Conservation (phyloP, 768 basidiomycete species). For the Lactarius sp. region DNA sequence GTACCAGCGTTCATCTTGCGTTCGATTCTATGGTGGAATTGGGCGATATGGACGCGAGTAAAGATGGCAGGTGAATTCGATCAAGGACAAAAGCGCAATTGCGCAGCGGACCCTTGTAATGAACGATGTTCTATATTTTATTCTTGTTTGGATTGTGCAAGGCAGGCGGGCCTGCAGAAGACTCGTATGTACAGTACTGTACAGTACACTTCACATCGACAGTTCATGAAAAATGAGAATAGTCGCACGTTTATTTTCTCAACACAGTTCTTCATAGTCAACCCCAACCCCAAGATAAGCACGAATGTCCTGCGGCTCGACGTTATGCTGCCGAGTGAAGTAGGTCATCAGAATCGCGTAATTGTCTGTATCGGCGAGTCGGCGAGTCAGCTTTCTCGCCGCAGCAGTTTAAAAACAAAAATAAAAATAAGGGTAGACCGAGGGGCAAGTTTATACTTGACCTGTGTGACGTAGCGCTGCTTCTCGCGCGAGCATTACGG, state of each 20-base stretch:
- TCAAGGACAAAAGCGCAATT: neutral
- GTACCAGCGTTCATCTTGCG: no score
- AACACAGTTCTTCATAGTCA: no score
- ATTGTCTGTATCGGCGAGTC: conserved; percentile 47
- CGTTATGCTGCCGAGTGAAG: conserved; percentile 58
- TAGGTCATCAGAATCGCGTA: conserved; percentile 59
- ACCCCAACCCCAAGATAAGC: no score
- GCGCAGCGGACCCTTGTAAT: neutral
- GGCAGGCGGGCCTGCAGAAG: neutral
- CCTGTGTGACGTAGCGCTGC: conserved; percentile 88
- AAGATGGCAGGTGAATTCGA: neutral
- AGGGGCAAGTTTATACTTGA: conserved; percentile 31
- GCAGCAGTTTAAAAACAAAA: neutral
- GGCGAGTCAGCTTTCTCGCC: neutral
- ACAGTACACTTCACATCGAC: neutral
- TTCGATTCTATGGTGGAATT: no score
- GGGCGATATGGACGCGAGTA: no score
- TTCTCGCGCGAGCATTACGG: conserved; percentile 72
- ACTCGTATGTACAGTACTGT: neutral
- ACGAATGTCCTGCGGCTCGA: conserved; percentile 44
- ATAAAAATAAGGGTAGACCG: neutral
- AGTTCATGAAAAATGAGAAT: neutral
- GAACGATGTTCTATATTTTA: neutral
- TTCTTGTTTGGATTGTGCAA: neutral
- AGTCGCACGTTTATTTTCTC: no score